These are phyloP conservation scores for Bipolaris oryzae DNA, from an alignment of 2,329 filamentous ascomycete species.

Conservation along the genomic window DNA sequence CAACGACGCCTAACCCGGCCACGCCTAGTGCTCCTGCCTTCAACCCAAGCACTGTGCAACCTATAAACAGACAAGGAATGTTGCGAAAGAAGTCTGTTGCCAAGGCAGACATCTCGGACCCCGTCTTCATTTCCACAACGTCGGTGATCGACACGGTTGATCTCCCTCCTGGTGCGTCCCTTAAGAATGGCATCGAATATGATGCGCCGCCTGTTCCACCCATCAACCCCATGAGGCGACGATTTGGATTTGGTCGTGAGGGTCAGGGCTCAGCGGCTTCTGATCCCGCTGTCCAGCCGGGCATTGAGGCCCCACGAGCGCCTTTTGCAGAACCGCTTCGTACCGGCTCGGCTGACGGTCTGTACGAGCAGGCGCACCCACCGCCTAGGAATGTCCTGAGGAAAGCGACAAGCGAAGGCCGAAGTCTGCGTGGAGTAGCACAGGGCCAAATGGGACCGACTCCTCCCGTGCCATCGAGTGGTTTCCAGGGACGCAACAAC, in stretches of 20 bases:
- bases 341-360: constrained; percentile 53
- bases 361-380: constrained; percentile 40
- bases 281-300: constrained; percentile 49
- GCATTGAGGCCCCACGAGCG: constrained; percentile 39
- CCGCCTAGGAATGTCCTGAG: constrained; percentile 51
- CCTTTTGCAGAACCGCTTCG: constrained; percentile 45
- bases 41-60: constrained; percentile 38
- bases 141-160: constrained; percentile 64
- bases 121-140: constrained; percentile 60
- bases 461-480: constrained; percentile 37
- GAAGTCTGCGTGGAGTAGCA: constrained; percentile 54
- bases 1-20: constrained; percentile 48
- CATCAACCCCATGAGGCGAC: constrained; percentile 65
- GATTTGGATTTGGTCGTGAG: constrained; percentile 52
- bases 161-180: constrained; percentile 61
- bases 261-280: constrained; percentile 36
- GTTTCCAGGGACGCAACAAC: constrained; percentile 34
- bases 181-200: constrained; percentile 57
- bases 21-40: constrained; percentile 50
- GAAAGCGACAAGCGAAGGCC: constrained; percentile 59
- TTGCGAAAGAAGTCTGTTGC: constrained; percentile 63
- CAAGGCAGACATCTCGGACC: constrained; percentile 68
- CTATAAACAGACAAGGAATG: constrained; percentile 33
- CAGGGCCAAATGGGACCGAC: constrained; percentile 32
- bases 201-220: constrained; percentile 58